A percentile compares a stretch with the other conserved stretches of the same genome.
These are phyloP conservation scores for Tirmania nivea DNA, from an alignment of 495 filamentous ascomycete species.

Conservation along the genomic window DNA sequence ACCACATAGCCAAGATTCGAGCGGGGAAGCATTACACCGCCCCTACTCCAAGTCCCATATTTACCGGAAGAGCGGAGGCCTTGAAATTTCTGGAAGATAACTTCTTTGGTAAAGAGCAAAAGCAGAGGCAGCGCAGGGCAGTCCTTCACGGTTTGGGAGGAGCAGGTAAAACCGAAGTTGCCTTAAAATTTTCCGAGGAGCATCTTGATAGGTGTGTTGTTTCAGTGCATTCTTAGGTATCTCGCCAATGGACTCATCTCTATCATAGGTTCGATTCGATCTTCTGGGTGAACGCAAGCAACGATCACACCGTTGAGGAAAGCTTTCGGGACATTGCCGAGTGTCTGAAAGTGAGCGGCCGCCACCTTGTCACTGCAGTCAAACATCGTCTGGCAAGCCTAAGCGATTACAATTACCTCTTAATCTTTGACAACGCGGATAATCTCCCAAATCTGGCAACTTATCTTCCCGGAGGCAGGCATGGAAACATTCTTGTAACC, in stretches of 20 bases:
- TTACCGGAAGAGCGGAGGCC: slow-evolving; percentile 2
- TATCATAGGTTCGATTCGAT: slow-evolving; percentile 13
- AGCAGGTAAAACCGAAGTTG: slow-evolving; percentile 6
- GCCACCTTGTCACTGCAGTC: not conserved
- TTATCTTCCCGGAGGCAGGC: slow-evolving; percentile 19
- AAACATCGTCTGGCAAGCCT: not conserved
- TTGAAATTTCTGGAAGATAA: not conserved
- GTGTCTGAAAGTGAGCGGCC: not conserved
- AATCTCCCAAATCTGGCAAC: not conserved
- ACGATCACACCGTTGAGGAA: slow-evolving; percentile 2
- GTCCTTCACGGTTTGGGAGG: slow-evolving; percentile 10
- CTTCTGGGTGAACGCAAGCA: slow-evolving; percentile 18
- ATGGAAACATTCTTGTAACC: slow-evolving; percentile 21
- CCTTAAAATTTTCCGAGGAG: slow-evolving; percentile 7
- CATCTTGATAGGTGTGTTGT: slow-evolving; percentile 6
- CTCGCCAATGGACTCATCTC: not conserved
- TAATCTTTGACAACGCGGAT: slow-evolving; percentile 2
- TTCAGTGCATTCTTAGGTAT: not conserved
- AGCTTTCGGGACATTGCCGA: slow-evolving; percentile 10
- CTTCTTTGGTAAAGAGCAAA: not conserved
- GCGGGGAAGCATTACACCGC: no score
- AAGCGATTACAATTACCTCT: not conserved
- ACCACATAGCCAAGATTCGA: no score
- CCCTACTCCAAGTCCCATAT: not conserved
- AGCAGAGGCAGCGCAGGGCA: not conserved